Evolutionary conservation across 345 rosid genomes (phyloP).

Genomic region (Diplotaxis tenuifolia): DNA sequence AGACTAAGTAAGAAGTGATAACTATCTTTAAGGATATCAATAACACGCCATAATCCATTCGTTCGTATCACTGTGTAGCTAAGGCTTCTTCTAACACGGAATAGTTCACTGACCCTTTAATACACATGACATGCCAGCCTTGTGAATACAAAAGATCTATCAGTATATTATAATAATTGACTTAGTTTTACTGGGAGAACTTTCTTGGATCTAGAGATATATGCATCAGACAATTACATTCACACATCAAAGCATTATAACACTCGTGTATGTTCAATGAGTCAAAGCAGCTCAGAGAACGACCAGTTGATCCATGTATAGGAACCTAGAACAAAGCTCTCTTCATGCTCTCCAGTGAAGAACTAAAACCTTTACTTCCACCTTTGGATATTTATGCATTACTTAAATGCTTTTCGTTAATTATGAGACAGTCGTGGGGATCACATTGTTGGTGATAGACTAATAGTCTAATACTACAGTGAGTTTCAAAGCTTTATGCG

Average conservation of each 20-base stretch:
- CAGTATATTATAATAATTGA: too few relatives aligned
- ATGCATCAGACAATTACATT: constrained; percentile 9
- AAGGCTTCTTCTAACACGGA: constrained; percentile 13
- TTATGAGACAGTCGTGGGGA: too few relatives aligned
- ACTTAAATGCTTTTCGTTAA: too few relatives aligned
- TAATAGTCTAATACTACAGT: too few relatives aligned
- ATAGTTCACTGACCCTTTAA: constrained; percentile 13
- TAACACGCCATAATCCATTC: constrained; percentile 23
- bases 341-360: constrained; percentile 27
- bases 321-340: constrained; percentile 15
- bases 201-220: constrained; percentile 4
- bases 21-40: constrained; percentile 15
- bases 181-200: not conserved
- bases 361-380: constrained; percentile 23
- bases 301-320: constrained; percentile 15
- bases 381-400: not conserved
- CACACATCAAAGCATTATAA: constrained; percentile 14
- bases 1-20: constrained; percentile 38
- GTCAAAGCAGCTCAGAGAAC: not conserved
- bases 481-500: too few relatives aligned
- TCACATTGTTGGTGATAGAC: too few relatives aligned
- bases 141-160: too few relatives aligned
- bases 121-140: too few relatives aligned
- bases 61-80: constrained; percentile 33
- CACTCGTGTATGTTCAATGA: not conserved